Evolutionary conservation across 2,329 filamentous ascomycete species (phyloP), one percentile per base, ranked within the genome.

Genomic region (Seiridium unicorne): DNA sequence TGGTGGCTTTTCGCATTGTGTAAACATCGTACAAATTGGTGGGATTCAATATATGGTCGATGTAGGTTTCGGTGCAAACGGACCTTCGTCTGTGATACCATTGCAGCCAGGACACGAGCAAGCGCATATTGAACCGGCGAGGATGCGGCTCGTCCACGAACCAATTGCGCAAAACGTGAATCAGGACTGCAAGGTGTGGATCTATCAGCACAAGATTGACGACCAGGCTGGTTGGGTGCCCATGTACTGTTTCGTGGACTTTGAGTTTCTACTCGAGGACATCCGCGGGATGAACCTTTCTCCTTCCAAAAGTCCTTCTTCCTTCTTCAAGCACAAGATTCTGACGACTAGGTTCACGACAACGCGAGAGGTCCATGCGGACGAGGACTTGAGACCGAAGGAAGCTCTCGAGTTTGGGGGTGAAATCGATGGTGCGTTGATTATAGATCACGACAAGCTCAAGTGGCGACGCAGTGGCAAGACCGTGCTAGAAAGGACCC

Each of bases 211-310:
- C 34, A 60, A 62, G n/a, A 26, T 60, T 10, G 69, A 53, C 9
- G 55, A 70, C 3, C 63, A 72, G 1, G 67, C 64, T 13, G 72
- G 73, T 0, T 83, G 77, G 72, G 64, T 69, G 10, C 72, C 75
- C 2, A 74, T 71, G 49, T 82, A 82, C 66, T 79, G 76, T 60
- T 84, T 82, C 62, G 77, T 75, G 3, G 76, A 79, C 58, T 74
- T 70, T 4, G 76, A 77, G 61, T 77, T 78, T 62, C 60, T 76
- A 26, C 71, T 69, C 11, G 69, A 74, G 57, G 77, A 78, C 61
- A 77, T 75, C 57, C 67, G 70, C 57, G 70, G 73, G 51, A 75
- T 78, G 74, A 76, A 73, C 55, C 70, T 71, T 44, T 71, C 61
- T 31, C 76, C 75, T 0, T 74, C 70, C 47, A 73, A 66, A 18